Base-by-base conservation (phyloP, 2,329 filamentous ascomycete genomes). In the Myrmaecium sp. region DNA sequence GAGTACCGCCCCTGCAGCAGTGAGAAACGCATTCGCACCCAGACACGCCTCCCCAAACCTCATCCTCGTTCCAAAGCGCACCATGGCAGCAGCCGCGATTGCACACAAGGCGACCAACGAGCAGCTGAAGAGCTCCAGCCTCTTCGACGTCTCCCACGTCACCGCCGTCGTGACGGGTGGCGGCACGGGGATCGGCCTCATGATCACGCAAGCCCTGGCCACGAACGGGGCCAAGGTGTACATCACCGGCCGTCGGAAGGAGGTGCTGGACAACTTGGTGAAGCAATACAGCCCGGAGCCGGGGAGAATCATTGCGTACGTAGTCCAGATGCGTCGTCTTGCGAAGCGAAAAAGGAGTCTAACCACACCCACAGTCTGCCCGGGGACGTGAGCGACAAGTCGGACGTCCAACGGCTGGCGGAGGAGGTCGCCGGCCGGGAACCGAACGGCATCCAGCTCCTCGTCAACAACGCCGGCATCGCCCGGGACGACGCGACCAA, bases 381-480 rank as follows among this genome's bases (percentile, higher is more conserved):
- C 13, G 54, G 57, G 32, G 62, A 67, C 35, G 54, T 64, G 19
- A 60, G 57, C 33, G 54, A 55, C 11, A 68, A 68, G 35, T 50
- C 60, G 6, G 62, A 63, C 6, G 41, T 50, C n/a, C 40, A 55
- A 26, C 43, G 49, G 12, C 42, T 58, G 8, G 53, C 50, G 21
- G 44, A 53, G 19, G 51, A 56, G 29, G 36, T 60, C 7, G 39
- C 42, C 25, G 32, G 48, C 30, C 58, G 59, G 31, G 64, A 69
- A 36, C 47, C 57, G 2, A 55, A 58, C 5, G 63, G 63, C 4
- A 59, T 69, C 16, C 61, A 69, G 30, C 40, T 69, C 23, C 50
- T 66, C 5, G 58, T 66, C 12, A 66, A 65, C 41, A 65, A 64
- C 28, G 62, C 61, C 6, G 62, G 64, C 2, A 54, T 66, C 29